Evolutionary conservation across 2,329 filamentous ascomycete species (phyloP).

Genomic region (Arthrinium phaeospermum): DNA sequence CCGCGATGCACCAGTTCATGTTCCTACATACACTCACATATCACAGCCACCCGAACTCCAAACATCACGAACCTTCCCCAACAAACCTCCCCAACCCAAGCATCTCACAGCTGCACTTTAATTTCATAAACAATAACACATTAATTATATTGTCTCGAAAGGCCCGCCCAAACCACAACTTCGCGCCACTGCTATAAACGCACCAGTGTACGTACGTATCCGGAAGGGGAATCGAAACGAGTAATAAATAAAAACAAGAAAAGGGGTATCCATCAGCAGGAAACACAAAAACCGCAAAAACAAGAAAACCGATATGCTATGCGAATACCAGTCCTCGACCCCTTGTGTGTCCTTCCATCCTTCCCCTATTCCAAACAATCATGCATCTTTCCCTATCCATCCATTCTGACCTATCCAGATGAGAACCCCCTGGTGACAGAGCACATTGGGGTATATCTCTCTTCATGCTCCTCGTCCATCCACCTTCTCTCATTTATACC

Average conservation of each 20-base stretch:
- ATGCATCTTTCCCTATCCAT: neutral
- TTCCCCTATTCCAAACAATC: neutral
- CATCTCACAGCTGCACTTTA: neutral
- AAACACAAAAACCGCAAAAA: neutral
- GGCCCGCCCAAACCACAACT: neutral
- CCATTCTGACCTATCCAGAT: neutral
- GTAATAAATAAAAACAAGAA: neutral
- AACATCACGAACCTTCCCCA: neutral
- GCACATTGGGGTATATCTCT: neutral
- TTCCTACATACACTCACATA: neutral
- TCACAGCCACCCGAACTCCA: neutral
- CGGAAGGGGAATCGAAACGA: neutral
- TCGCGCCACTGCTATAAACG: neutral
- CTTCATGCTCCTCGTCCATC: neutral
- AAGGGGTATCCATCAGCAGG: constrained; percentile 16
- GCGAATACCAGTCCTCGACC: neutral
- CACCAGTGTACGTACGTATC: neutral
- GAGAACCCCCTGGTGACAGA: neutral
- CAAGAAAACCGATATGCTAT: neutral
- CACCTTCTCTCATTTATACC: neutral
- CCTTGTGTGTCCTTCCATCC: neutral
- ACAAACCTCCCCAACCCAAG: neutral
- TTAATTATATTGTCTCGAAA: neutral
- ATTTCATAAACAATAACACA: neutral
- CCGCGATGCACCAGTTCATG: neutral